Base-by-base conservation (phyloP, 2,329 filamentous ascomycete genomes). In the Blastomyces percursus region DNA sequence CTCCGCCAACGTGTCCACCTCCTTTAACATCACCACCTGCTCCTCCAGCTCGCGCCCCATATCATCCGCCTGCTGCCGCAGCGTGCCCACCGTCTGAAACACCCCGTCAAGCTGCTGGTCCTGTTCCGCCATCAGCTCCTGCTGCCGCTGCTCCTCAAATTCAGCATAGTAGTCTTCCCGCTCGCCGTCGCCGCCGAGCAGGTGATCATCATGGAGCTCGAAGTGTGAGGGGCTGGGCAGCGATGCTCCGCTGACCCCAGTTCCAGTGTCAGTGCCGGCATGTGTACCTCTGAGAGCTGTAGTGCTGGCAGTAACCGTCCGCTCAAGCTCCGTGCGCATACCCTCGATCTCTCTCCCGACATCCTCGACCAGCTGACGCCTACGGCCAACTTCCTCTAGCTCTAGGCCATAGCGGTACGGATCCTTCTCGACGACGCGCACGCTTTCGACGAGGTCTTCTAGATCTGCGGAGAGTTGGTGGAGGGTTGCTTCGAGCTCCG, bases 1-100 rank as follows among this genome's bases (percentile, higher is more conserved):
- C 74, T 97, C 92, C 3, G 90, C 91, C 62, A 96, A 80, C 38
- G 81, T 83, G 75, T 97, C 93, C 50, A 95, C 88, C 60, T 89
- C 86, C 66, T 94, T 87, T 63, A 99, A 81, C 83, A 97, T 88
- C 74, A 91, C 90, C 27, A 83, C 83, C 80, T 99, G 94, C 78
- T 99, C 94, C 76, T 96, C 95, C 55, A 99, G 80, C 79, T 99
- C 94, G 63, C 93, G 82, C 1, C 94, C 93, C 93, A 99, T 99
- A 69, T 91, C 90, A 75, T 95, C 87, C 1, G 94, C 95, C 80
- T 97, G 94, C 72, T 88, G 82, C 62, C 93, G 82, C 72, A 99
- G 77, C 72, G 91, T 96, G 2, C 92, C 93, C 30, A 99, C 94
- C 0, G 93, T 97, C 67, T 87, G 85, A 73, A 95, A 96, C 56